A percentile compares a stretch with the other conserved stretches of the same genome.
Conservation (phyloP, 2,329 filamentous ascomycete species). For the Hymenoscyphus occultus region DNA sequence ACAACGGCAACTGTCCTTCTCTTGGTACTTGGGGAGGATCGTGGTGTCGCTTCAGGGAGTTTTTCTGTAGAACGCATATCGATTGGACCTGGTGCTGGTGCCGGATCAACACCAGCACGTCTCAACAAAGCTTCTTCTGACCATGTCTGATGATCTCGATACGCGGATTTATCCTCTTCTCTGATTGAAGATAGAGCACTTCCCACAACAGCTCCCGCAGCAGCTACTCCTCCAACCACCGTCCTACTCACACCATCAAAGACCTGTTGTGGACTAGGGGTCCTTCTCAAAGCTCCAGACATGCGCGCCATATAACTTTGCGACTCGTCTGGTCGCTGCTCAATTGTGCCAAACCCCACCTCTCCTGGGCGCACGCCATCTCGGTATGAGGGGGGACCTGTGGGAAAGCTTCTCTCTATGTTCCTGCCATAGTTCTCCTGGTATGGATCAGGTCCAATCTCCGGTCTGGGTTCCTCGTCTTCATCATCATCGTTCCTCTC, state of each 20-base stretch:
- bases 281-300: constrained; percentile 76
- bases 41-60: constrained; percentile 23
- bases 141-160: constrained; percentile 86
- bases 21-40: constrained; percentile 24
- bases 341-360: constrained; percentile 43
- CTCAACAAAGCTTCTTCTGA: constrained; percentile 81
- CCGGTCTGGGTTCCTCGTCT: constrained; percentile 49
- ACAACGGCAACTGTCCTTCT: constrained; percentile 78
- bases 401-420: constrained; percentile 34
- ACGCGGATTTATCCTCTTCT: constrained; percentile 77
- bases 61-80: constrained; percentile 27
- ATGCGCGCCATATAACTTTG: constrained; percentile 70
- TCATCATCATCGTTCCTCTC: constrained; percentile 67
- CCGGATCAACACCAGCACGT: constrained; percentile 43
- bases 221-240: constrained; percentile 76
- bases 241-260: constrained; percentile 80
- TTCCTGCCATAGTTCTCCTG: constrained; percentile 29
- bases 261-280: constrained; percentile 84
- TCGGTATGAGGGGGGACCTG: constrained; percentile 41
- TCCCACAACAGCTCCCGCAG: constrained; percentile 77
- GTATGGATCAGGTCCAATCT: constrained; percentile 44
- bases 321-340: constrained; percentile 44
- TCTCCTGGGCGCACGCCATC: constrained; percentile 40
- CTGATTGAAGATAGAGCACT: constrained; percentile 79
- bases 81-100: constrained; percentile 20